Evolutionary conservation across 2,329 filamentous ascomycete species (phyloP), one percentile per base, ranked within the genome.

Genomic region (Samsoniella hepiali): DNA sequence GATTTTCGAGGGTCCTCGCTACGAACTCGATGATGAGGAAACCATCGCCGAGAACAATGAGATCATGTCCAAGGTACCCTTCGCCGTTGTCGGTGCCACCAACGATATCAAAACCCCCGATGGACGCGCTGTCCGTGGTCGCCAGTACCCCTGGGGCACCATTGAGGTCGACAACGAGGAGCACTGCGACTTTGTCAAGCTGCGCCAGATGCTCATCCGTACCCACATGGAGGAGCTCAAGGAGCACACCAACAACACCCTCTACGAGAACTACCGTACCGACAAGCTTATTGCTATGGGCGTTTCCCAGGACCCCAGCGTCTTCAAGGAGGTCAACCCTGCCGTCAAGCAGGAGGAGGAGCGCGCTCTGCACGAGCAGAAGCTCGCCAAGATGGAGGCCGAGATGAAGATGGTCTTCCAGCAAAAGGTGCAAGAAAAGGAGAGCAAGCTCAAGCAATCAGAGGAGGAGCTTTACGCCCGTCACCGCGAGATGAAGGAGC

Each of bases 331-430:
- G 88, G 93, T 99, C 85, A 99, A 99, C 87, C 95, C 95, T 67
- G 94, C 95, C 54, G 95, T 98, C 81, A 99, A 99, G 89, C 95
- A 99, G 81, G 95, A 99, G 79, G 95, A 99, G 82, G 95, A 99
- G 84, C 92, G 95, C 73, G 89, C 91, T 68, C 85, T 99, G 71
- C 95, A 99, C 85, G 95, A 99, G 82, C 93, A 97, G 85, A 99
- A 99, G 85, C 91, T 99, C 72, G 92, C 94, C 79, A 99, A 99
- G 91, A 99, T 99, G 95, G 95, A 99, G 81, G 88, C 93, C 74
- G 95, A 99, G 80, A 99, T 99, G 95, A 99, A 99, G 91, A 97
- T 97, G 91, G 95, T 99, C 71, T 99, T 99, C 92, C 95, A 98
- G 79, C 95, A 99, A 78, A 99, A 99, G 90, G 95, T 99, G 38